Conservation (phyloP, 2,329 filamentous ascomycete species). For the Pseudogymnoascus sp. region DNA sequence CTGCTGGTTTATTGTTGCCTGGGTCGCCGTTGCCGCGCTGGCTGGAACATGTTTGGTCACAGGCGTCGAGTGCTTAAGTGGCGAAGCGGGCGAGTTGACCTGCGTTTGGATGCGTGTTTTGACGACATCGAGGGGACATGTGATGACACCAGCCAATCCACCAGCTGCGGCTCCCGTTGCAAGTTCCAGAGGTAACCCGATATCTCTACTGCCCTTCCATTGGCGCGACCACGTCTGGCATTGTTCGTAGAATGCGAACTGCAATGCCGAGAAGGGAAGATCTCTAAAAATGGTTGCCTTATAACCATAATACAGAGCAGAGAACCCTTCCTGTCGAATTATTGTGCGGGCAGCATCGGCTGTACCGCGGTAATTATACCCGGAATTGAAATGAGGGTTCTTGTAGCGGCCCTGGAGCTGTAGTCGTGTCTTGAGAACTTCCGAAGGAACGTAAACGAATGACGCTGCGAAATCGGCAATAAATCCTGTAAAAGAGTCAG, state of each 20-base stretch:
- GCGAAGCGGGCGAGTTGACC: constrained; percentile 45
- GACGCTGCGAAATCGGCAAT: constrained; percentile 88
- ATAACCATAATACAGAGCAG: constrained; percentile 92
- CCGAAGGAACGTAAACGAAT: constrained; percentile 90
- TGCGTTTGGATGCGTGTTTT: constrained; percentile 97
- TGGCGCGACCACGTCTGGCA: constrained; percentile 74
- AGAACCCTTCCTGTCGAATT: constrained; percentile 70
- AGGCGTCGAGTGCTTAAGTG: constrained; percentile 24
- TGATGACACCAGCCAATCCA: constrained; percentile 87
- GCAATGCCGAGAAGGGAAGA: constrained; percentile 88
- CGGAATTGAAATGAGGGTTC: constrained; percentile 87
- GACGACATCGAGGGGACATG: constrained; percentile 92
- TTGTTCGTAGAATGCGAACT: constrained; percentile 98
- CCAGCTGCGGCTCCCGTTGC: constrained; percentile 84
- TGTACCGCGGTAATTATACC: constrained; percentile 91
- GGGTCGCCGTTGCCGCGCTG: constrained; percentile 25
- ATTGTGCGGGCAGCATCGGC: constrained; percentile 82
- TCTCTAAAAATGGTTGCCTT: constrained; percentile 93
- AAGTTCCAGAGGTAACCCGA: constrained; percentile 79
- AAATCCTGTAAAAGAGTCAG: constrained; percentile 55
- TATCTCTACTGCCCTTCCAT: constrained; percentile 74
- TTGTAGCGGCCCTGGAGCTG: constrained; percentile 93
- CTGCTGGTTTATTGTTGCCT: constrained; percentile 41
- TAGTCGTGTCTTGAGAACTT: constrained; percentile 94
- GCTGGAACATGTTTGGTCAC: constrained; percentile 20